These are phyloP conservation scores for Miamiensis avidus DNA, from an alignment of 169 alveolate genomes.

Conservation along the genomic window DNA sequence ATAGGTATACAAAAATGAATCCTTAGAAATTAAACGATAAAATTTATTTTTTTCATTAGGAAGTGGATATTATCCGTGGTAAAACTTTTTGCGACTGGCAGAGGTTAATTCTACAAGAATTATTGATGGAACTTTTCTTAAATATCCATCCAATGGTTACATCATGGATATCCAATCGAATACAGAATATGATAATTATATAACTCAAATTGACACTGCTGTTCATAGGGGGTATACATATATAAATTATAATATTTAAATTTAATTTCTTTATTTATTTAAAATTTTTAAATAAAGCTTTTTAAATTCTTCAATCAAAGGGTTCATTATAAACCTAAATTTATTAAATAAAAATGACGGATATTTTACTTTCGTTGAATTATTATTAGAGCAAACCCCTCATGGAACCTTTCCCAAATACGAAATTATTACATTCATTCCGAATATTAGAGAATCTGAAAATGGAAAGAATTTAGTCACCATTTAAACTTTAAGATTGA, in stretches of 20 bases:
- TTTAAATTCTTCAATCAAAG: neutral
- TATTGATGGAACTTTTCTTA: neutral
- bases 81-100: neutral
- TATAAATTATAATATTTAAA: too few relatives aligned
- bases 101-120: neutral
- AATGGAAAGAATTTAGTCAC: neutral
- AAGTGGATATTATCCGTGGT: neutral
- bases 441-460: neutral
- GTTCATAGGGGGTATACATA: neutral
- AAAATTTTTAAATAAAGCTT: neutral
- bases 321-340: neutral
- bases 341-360: neutral
- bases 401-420: neutral
- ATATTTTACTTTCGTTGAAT: neutral
- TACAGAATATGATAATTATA: neutral
- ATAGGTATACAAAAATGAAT: too few relatives aligned
- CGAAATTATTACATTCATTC: neutral
- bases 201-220: neutral
- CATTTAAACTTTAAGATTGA: neutral
- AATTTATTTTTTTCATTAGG: neutral
- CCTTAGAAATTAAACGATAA: too few relatives aligned
- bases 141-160: neutral
- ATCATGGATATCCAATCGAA: neutral
- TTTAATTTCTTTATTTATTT: too few relatives aligned
- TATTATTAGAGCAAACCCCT: neutral